A percentile compares a stretch with the other conserved stretches of the same genome.
These are phyloP conservation scores for Xylariaceae sp. DNA, from an alignment of 2,329 filamentous ascomycete species.

Conservation along the genomic window DNA sequence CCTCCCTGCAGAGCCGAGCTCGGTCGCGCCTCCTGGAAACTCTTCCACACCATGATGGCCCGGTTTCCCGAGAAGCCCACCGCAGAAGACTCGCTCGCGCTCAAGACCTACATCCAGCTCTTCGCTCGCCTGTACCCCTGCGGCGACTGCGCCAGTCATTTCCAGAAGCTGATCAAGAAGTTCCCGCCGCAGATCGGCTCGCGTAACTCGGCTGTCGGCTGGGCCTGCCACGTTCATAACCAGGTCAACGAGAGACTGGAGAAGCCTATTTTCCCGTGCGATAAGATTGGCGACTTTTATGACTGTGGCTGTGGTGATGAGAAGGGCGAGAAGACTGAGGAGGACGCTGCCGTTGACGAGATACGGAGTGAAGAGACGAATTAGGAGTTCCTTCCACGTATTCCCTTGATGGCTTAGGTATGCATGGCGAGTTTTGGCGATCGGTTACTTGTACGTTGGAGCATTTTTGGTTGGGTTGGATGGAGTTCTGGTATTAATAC, in stretches of 20 bases:
- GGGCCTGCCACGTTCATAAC: conserved; percentile 65
- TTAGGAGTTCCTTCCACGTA: background rate
- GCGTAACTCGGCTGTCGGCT: conserved; percentile 59
- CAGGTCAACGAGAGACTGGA: conserved; percentile 59
- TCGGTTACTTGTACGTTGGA: background rate
- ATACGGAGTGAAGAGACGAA: background rate
- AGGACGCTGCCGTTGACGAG: no score
- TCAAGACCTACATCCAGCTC: conserved; percentile 60
- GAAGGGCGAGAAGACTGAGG: conserved; percentile 32
- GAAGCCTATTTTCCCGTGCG: conserved; percentile 60
- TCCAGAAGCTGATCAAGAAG: conserved; percentile 55
- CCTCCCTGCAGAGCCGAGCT: conserved; percentile 50
- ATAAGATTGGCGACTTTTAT: conserved; percentile 64
- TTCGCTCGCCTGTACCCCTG: conserved; percentile 67
- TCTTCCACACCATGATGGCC: conserved; percentile 66
- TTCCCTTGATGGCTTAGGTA: background rate
- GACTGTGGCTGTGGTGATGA: conserved; percentile 67
- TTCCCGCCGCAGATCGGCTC: conserved; percentile 62
- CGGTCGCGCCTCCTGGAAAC: conserved; percentile 63
- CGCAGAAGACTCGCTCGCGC: conserved; percentile 55
- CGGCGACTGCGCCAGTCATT: conserved; percentile 64
- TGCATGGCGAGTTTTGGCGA: background rate
- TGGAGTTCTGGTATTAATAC: conserved; percentile 12
- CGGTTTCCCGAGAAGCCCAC: conserved; percentile 63
- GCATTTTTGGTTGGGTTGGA: conserved; percentile 3